Conservation (phyloP, 495 filamentous ascomycete species). For the Podospora tetraspora region DNA sequence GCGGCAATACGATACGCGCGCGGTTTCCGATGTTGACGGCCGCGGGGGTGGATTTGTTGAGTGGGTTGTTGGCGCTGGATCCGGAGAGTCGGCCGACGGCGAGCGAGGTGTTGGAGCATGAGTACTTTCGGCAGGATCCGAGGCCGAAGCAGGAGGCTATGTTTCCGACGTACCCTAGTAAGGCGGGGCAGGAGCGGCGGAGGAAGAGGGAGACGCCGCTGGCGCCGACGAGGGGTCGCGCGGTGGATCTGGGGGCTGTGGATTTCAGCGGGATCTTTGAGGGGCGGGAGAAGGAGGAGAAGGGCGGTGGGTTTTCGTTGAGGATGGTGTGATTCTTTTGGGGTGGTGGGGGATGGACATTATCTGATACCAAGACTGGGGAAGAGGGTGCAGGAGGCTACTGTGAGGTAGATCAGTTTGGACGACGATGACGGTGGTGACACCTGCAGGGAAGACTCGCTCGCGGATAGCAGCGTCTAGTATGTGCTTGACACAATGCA, state of each 20-base stretch:
- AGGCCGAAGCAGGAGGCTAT: constrained; percentile 78
- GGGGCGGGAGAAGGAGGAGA: constrained; percentile 64
- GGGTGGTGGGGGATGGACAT: too few relatives aligned
- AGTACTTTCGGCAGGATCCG: constrained; percentile 86
- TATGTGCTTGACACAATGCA: not conserved
- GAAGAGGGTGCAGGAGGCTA: not conserved
- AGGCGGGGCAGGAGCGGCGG: constrained; percentile 86
- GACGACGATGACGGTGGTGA: not conserved
- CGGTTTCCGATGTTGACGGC: constrained; percentile 77
- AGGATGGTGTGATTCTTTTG: constrained; percentile 50
- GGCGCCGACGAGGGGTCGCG: constrained; percentile 74
- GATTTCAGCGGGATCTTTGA: constrained; percentile 79
- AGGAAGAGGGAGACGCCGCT: constrained; percentile 69
- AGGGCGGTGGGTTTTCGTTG: constrained; percentile 76
- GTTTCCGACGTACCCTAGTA: constrained; percentile 90
- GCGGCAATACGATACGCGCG: constrained; percentile 51
- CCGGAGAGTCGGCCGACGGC: constrained; percentile 67
- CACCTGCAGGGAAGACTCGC: not conserved
- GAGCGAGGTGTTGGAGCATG: constrained; percentile 50
- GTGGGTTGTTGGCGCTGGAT: constrained; percentile 65
- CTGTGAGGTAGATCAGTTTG: not conserved
- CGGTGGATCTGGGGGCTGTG: constrained; percentile 56
- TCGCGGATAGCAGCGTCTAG: not conserved
- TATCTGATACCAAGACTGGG: too few relatives aligned
- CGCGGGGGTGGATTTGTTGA: constrained; percentile 65